A percentile compares a stretch with the other conserved stretches of the same genome.
Conservation (phyloP, 2,329 filamentous ascomycete genomes). For the Botryotinia calthae region DNA sequence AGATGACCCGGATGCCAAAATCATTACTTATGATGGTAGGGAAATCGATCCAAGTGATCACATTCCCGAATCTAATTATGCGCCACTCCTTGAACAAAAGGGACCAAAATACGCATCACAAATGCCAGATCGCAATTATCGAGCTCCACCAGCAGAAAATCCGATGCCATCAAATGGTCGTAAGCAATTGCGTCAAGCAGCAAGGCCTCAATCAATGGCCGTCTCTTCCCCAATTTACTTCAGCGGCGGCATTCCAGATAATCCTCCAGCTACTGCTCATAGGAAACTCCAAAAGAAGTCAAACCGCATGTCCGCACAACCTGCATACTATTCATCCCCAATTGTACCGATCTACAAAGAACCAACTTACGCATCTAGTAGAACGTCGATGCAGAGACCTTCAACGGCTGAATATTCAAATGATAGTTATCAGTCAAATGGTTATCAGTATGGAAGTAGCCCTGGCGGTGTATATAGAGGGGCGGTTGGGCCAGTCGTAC, state of each 20-base stretch:
- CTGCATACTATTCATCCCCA: constrained; percentile 33
- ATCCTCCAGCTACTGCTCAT: constrained; percentile 45
- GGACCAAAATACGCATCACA: constrained; percentile 43
- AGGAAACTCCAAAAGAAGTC: constrained; percentile 65
- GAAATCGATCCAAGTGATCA: constrained; percentile 81
- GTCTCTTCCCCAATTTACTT: constrained; percentile 30
- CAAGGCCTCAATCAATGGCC: constrained; percentile 50
- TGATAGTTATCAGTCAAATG: constrained; percentile 35
- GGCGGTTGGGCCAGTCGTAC: constrained; percentile 53
- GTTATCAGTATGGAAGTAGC: constrained; percentile 32
- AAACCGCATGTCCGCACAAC: constrained; percentile 34
- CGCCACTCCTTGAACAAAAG: constrained; percentile 46
- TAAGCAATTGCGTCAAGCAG: constrained; percentile 47
- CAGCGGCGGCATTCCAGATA: constrained; percentile 39
- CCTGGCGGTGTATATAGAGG: constrained; percentile 35
- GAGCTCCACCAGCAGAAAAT: constrained; percentile 49
- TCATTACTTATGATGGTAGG: constrained; percentile 71
- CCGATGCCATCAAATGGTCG: constrained; percentile 50
- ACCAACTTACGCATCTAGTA: constrained; percentile 18
- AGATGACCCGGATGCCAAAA: constrained; percentile 60
- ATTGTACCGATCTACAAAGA: constrained; percentile 38
- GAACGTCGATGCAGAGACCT: constrained; percentile 30
- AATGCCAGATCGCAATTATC: constrained; percentile 38
- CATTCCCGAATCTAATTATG: constrained; percentile 56
- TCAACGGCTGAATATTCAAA: constrained; percentile 33